Base-by-base conservation (phyloP, 768 basidiomycete species). In the Cubamyces sp. region DNA sequence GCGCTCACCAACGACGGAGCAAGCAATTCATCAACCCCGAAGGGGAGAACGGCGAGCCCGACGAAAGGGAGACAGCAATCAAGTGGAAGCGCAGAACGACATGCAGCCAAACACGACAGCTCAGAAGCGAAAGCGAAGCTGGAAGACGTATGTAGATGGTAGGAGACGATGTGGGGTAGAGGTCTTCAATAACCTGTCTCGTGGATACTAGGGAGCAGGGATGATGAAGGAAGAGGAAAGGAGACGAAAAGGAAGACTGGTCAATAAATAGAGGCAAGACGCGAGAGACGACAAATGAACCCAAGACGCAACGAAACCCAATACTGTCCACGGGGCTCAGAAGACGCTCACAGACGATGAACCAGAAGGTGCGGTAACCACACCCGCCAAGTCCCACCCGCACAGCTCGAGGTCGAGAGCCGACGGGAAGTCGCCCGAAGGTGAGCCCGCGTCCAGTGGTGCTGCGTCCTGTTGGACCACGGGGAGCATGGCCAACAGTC, bases 401-500 rank as follows among this genome's bases (percentile, higher is more conserved):
- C 65, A 55, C 52, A 74, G 60, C 47, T 74, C 75, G 54, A 76
- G 60, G 57, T 74, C 73, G 25, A 76, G 71, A 34, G 70, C 67
- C 37, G 71, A 67, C 26, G 66, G 68, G 61, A 71, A 69, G 58
- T 69, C 70, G 42, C 59, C 61, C n/a, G 46, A 54, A 54, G 54
- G 60, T 23, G 58, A 46, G 49, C 62, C 55, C 54, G 61, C 25
- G 43, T 66, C 67, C 52, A 57, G 19, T 61, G 47, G 41, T 26
- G 54, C 66, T 48, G 65, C 71, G 60, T 74, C 74, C 50, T 60
- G 66, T 61, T 69, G 70, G 39, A 68, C 74, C 62, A 62, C 71
- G 46, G 82, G 80, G 65, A 84, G 71, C 74, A 84, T 75, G 70
- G 84, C 84, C 72, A 88, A 70, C 55, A 88, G 74, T 73, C 77